A percentile compares a stretch with the other conserved stretches of the same genome.
These are phyloP conservation scores for Vitis cinerea DNA, from an alignment of 164 flowering plant species.

Conservation along the genomic window DNA sequence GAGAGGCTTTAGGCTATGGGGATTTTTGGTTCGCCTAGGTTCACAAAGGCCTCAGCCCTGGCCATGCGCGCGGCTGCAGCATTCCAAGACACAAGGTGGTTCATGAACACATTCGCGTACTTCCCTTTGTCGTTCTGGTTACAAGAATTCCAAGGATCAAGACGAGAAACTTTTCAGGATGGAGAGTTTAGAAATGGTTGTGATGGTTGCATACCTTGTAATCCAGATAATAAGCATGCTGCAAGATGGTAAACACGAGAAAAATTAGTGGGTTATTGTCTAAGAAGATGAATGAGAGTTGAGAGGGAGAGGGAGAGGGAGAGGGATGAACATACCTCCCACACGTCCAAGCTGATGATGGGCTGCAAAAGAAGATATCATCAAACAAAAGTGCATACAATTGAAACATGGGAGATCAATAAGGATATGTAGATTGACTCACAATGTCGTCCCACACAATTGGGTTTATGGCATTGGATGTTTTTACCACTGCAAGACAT, in stretches of 20 bases:
- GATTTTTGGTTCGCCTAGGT: conserved; percentile 85
- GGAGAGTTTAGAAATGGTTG: background rate
- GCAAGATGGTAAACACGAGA: conserved; percentile 31
- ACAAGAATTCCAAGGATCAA: conserved; percentile 4
- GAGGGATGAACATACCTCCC: conserved; percentile 64
- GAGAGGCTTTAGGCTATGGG: conserved; percentile 56
- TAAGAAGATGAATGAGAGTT: background rate
- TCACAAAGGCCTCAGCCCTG: conserved; percentile 81
- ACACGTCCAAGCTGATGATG: conserved; percentile 73
- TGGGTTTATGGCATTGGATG: conserved; percentile 79
- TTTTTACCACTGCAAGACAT: conserved; percentile 70
- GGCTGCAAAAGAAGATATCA: conserved; percentile 61
- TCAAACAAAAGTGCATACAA: background rate
- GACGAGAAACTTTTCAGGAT: background rate
- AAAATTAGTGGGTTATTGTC: conserved; percentile 1
- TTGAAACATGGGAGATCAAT: background rate
- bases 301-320: conserved; percentile 14
- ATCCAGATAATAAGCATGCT: conserved; percentile 91
- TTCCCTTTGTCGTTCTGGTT: conserved; percentile 69
- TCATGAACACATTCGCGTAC: conserved; percentile 63
- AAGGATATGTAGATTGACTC: conserved; percentile 19
- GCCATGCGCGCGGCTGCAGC: conserved; percentile 65
- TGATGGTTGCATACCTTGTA: conserved; percentile 57
- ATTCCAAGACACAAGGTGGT: conserved; percentile 90
- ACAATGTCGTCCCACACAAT: conserved; percentile 78